Conservation (phyloP, 768 basidiomycete genomes). For the Suillus weaverae region DNA sequence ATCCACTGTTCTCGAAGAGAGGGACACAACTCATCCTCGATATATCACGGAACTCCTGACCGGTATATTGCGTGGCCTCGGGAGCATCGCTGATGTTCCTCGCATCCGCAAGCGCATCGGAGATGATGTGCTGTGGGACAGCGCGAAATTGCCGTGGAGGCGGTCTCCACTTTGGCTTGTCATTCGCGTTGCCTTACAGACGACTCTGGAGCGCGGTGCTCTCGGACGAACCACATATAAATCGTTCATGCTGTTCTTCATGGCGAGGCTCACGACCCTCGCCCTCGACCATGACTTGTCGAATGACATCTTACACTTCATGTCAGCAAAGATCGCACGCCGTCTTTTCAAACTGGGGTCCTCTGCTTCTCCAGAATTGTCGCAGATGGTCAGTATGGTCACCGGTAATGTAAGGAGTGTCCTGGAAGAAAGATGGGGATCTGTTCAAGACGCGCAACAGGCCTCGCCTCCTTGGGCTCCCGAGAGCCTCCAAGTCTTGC, state of each 20-base stretch:
- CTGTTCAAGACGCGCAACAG: constrained; percentile 29
- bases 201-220: constrained; percentile 25
- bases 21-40: constrained; percentile 41
- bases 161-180: constrained; percentile 52
- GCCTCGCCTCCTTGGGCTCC: constrained; percentile 32
- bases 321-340: constrained; percentile 39
- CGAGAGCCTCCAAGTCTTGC: constrained; percentile 23
- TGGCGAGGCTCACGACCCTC: constrained; percentile 18
- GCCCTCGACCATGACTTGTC: constrained; percentile 6
- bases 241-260: constrained; percentile 33
- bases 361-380: constrained; percentile 19
- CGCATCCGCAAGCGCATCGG: constrained; percentile 43
- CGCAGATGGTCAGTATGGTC: constrained; percentile 6
- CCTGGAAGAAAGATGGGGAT: constrained; percentile 38
- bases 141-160: constrained; percentile 45
- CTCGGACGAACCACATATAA: constrained; percentile 28
- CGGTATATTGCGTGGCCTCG: constrained; percentile 43
- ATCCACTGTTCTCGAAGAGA: constrained; percentile 19
- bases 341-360: constrained; percentile 38
- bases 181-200: constrained; percentile 47
- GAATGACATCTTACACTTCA: constrained; percentile 38
- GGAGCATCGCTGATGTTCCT: constrained; percentile 27
- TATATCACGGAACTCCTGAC: constrained; percentile 51
- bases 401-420: constrained; percentile 16
- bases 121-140: constrained; percentile 47